Conservation (phyloP, 169 alveolate species). For the Eimeria brunetti region DNA sequence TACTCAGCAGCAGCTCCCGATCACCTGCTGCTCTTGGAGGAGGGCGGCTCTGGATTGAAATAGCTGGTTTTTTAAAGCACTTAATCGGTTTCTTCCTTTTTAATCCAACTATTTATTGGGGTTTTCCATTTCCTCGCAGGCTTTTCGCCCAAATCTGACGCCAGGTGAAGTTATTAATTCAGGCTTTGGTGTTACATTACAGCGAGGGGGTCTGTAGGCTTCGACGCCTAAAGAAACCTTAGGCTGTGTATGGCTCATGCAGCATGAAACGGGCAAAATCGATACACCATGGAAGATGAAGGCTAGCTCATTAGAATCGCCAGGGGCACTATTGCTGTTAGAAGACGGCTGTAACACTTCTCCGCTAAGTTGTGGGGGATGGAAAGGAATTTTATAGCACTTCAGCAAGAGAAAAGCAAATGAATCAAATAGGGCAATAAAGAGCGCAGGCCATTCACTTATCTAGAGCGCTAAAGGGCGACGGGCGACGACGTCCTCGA, state of each 20-base stretch:
- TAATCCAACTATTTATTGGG: no score
- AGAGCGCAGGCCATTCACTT: not conserved
- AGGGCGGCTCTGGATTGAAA: not conserved
- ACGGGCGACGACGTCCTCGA: not conserved
- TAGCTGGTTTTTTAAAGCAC: not conserved
- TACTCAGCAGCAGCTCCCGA: conserved; percentile 10
- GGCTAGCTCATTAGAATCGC: not conserved
- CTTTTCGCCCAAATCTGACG: no score
- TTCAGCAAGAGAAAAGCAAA: not conserved
- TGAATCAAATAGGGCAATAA: not conserved
- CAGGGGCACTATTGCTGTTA: not conserved
- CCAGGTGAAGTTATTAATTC: not conserved
- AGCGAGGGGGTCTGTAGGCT: not conserved
- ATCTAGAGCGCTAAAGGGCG: not conserved
- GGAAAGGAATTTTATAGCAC: not conserved
- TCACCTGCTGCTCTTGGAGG: not conserved
- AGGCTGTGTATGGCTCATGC: not conserved
- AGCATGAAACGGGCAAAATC: not conserved
- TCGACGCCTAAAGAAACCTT: not conserved
- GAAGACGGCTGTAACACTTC: not conserved
- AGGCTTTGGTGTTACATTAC: not conserved
- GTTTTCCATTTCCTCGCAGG: no score
- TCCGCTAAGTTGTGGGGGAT: not conserved
- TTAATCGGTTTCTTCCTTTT: not conserved
- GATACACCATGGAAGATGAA: not conserved